phyloP scores from a whole-genome alignment of 2,329 filamentous ascomycete genomes.

The Verticillium zaregamsianum region DNA sequence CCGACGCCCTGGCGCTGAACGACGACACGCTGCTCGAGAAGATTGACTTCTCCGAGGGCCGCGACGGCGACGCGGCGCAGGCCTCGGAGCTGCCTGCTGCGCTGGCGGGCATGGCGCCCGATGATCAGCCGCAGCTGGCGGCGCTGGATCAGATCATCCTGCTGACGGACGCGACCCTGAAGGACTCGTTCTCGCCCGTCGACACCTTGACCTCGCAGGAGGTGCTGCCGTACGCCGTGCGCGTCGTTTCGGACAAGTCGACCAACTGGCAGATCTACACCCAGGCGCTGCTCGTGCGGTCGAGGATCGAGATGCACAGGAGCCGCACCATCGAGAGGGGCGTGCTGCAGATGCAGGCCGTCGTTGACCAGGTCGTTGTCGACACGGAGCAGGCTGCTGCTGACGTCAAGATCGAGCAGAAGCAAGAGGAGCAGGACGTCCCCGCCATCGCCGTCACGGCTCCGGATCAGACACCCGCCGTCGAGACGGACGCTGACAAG shows the following conservation, averaged over 20 bases:
- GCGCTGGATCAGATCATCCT: constrained; percentile 88
- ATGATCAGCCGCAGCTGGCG: constrained; percentile 75
- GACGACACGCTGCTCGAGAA: constrained; percentile 90
- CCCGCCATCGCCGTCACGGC: constrained; percentile 42
- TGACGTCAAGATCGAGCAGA: constrained; percentile 16
- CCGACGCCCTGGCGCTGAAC: constrained; percentile 73
- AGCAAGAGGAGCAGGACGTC: constrained; percentile 25
- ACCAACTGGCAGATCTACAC: constrained; percentile 99
- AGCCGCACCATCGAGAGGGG: constrained; percentile 86
- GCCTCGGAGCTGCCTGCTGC: constrained; percentile 49
- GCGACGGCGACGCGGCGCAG: constrained; percentile 30
- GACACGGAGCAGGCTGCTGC: constrained; percentile 55
- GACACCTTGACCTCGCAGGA: constrained; percentile 91
- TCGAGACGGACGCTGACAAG: constrained; percentile 27
- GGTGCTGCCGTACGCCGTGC: constrained; percentile 82
- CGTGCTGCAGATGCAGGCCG: constrained; percentile 86
- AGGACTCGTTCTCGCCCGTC: constrained; percentile 77
- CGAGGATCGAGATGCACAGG: constrained; percentile 81
- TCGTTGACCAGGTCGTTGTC: constrained; percentile 91
- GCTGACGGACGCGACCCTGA: constrained; percentile 81
- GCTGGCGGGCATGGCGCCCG: constrained; percentile 65
- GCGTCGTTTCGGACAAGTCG: constrained; percentile 81
- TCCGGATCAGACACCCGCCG: constrained; percentile 22
- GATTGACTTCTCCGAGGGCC: constrained; percentile 63
- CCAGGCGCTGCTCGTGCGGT: constrained; percentile 83